These are phyloP conservation scores for Pueraria montana DNA, from an alignment of 306 rosid species.

Conservation along the genomic window DNA sequence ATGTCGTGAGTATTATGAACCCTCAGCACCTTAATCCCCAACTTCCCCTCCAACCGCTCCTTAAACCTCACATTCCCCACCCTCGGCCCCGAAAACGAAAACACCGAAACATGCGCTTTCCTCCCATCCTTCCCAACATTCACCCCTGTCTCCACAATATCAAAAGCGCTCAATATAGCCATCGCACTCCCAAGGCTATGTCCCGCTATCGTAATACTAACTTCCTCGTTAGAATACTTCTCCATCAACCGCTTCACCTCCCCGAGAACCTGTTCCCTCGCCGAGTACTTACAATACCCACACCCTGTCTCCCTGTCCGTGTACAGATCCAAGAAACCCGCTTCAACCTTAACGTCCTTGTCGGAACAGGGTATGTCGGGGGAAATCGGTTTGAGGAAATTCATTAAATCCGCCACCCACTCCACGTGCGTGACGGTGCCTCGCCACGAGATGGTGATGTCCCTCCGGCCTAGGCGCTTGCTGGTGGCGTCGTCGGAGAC, in stretches of 20 bases:
- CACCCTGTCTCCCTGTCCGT: conserved; percentile 64
- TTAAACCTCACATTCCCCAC: conserved; percentile 83
- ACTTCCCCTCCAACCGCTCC: conserved; percentile 59
- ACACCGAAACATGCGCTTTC: conserved; percentile 62
- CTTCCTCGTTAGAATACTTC: conserved; percentile 58
- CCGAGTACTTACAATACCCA: conserved; percentile 70
- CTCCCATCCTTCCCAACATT: conserved; percentile 49
- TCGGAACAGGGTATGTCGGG: conserved; percentile 64
- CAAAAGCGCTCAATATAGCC: conserved; percentile 74
- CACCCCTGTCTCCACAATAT: conserved; percentile 70
- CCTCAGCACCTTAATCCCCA: conserved; percentile 80
- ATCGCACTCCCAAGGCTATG: conserved; percentile 86
- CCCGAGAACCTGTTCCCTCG: conserved; percentile 71
- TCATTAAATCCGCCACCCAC: conserved; percentile 81
- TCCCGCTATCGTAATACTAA: conserved; percentile 79
- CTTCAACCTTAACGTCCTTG: conserved; percentile 62
- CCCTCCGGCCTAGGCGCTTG: conserved; percentile 66
- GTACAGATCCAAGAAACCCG: conserved; percentile 81
- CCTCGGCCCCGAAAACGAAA: conserved; percentile 87
- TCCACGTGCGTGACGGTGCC: conserved; percentile 84
- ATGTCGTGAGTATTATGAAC: conserved; percentile 74
- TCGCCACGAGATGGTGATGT: conserved; percentile 77
- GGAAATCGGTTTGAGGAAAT: conserved; percentile 64
- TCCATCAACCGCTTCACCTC: conserved; percentile 67
- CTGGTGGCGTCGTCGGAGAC: conserved; percentile 64